Evolutionary conservation across 2,329 filamentous ascomycete species (phyloP), one percentile per base, ranked within the genome.

Genomic region (Hymenoscyphus repandus): DNA sequence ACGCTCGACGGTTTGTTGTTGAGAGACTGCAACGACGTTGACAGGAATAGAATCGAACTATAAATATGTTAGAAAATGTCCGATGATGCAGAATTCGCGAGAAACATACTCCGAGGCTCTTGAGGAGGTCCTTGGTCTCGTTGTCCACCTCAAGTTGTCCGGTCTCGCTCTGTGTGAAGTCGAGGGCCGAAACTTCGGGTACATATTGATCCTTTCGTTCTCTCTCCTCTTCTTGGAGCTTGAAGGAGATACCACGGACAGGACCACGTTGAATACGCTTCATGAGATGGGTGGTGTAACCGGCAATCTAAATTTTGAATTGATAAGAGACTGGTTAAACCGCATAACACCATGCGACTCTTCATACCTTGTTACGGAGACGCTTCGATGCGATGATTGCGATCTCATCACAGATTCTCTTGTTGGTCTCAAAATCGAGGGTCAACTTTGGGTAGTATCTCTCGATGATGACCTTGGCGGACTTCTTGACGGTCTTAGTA

Each of bases 131-230:
- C 86, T 96, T 97, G 74, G 93, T 99, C 80, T 99, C 93, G 74
- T 82, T 76, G 73, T 99, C 93, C 70, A 96, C 88, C 68, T 97
- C 92, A 68, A 99, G 83, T 75, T 91, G 86, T 69, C 93, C 93
- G 71, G 78, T 86, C 80, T 97, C 93, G 73, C 88, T 90, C 82
- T 96, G 90, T 70, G 86, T 85, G 80, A 96, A 95, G 83, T 99
- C 93, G 72, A 99, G 88, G 71, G 93, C 93, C 56, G 95, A 99
- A 67, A 99, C 82, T 79, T 99, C 93, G 70, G 93, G 93, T 63
- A 99, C 93, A 81, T 96, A 99, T 82, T 99, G 93, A 82, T 99
- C 93, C 88, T 99, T 99, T 74, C 93, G 88, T 81, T 99, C 93
- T 83, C 93, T 90, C 86, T 99, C 93, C 82, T 99, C 93, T 82